Percentiles rank a stretch among this genome's conserved stretches.
Conservation (phyloP, 2,329 filamentous ascomycete species). For the Thielaviopsis musarum region DNA sequence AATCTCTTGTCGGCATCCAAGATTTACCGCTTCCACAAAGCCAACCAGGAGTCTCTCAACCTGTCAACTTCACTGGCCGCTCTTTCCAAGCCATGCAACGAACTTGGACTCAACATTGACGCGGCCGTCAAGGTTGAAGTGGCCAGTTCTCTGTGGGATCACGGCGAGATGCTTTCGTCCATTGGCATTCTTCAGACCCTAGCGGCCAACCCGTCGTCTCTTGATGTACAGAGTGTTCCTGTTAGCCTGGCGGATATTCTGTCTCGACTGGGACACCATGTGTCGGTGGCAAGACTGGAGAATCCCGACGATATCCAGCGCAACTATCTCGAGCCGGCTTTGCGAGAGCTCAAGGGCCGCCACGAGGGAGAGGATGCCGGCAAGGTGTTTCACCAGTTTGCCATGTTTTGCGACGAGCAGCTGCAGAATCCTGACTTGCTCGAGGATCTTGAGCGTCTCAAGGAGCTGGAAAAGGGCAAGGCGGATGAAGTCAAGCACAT, state of each 20-base stretch:
- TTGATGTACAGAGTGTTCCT: constrained; percentile 52
- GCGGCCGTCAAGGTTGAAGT: constrained; percentile 65
- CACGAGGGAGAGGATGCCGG: constrained; percentile 58
- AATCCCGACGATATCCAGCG: constrained; percentile 82
- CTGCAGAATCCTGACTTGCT: constrained; percentile 70
- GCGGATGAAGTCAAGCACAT: constrained; percentile 63
- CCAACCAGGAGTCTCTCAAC: constrained; percentile 73
- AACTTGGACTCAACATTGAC: constrained; percentile 59
- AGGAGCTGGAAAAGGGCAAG: constrained; percentile 42
- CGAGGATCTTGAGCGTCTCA: constrained; percentile 68
- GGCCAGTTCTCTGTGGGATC: constrained; percentile 83
- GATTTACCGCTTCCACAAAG: constrained; percentile 63
- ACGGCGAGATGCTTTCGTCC: constrained; percentile 76
- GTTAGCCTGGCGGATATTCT: constrained; percentile 65
- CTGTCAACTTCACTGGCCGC: constrained; percentile 70
- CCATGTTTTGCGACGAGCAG: constrained; percentile 87
- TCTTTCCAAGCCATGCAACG: constrained; percentile 51
- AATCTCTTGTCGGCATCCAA: constrained; percentile 59
- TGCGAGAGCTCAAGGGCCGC: constrained; percentile 59
- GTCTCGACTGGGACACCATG: constrained; percentile 72
- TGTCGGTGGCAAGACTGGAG: constrained; percentile 78
- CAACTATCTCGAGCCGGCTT: constrained; percentile 68
- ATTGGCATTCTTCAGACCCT: constrained; percentile 76
- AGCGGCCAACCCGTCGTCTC: constrained; percentile 27
- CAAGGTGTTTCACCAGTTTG: constrained; percentile 86